Evolutionary conservation across 1,139 yeast genomes (phyloP).

Genomic region (Pichia sp.): DNA sequence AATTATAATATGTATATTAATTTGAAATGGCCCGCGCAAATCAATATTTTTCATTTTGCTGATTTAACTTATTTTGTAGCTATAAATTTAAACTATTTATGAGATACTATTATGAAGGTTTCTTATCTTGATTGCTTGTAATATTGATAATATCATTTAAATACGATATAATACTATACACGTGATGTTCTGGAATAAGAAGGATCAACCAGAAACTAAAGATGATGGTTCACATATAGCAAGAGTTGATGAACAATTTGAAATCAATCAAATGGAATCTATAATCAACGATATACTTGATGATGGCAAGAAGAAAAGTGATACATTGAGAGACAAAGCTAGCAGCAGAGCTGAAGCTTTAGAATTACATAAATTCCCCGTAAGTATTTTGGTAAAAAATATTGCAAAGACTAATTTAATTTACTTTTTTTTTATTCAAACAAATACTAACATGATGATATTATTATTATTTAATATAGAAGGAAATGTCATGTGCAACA

Average conservation of each 20-base stretch:
- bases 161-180: neutral
- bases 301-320: constrained; percentile 1
- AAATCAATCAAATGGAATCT: constrained; percentile 10
- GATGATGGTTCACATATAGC: constrained; percentile 1
- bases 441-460: constrained; percentile 12
- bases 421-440: no score
- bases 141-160: neutral
- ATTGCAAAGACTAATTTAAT: no score
- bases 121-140: no score
- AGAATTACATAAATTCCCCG: constrained; percentile 27
- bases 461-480: constrained; percentile 19
- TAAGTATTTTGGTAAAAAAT: constrained; percentile 16
- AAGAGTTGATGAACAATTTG: constrained; percentile 8
- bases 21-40: no score
- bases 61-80: no score
- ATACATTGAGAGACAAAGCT: constrained; percentile 24
- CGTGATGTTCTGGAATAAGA: constrained; percentile 20
- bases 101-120: no score
- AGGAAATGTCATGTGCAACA: constrained; percentile 62
- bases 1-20: no score
- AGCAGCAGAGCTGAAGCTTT: constrained; percentile 24
- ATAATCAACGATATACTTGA: constrained; percentile 17
- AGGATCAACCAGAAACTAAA: constrained; percentile 4
- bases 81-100: no score
- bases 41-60: no score